Percentiles rank a stretch among this genome's conserved stretches.
These are phyloP conservation scores for Bryoglossum gracile DNA, from an alignment of 495 filamentous ascomycete species.

Conservation along the genomic window DNA sequence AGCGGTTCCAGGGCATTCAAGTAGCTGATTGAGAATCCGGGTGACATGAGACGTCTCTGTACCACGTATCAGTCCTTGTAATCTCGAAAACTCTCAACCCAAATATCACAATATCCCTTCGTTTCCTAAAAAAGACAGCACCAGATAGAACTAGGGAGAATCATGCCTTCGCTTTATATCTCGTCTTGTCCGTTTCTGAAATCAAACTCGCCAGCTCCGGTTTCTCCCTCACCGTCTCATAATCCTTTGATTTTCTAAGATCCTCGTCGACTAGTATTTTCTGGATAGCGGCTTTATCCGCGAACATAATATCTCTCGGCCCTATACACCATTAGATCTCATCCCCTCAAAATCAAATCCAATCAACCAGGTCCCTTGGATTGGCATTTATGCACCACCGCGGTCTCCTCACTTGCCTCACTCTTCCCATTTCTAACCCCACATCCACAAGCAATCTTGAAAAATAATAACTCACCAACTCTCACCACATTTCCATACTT, in stretches of 20 bases:
- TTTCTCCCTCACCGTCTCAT: constrained; percentile 1
- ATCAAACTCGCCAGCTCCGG: constrained; percentile 6
- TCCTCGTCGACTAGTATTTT: constrained; percentile 17
- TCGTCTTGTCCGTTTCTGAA: constrained; percentile 12
- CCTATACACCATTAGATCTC: too few species aligned
- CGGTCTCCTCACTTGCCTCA: too few species aligned
- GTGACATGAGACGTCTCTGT: constrained; percentile 13
- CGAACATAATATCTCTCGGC: constrained; percentile 10
- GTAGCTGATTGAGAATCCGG: constrained; percentile 18
- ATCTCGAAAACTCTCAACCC: not conserved
- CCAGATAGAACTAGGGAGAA: too few species aligned
- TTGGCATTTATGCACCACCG: not conserved
- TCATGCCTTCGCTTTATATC: constrained; percentile 16
- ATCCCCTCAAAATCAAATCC: not conserved
- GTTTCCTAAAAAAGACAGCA: too few species aligned
- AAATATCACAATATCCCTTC: too few species aligned
- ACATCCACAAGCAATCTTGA: too few species aligned
- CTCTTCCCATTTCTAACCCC: too few species aligned
- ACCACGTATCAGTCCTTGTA: not conserved
- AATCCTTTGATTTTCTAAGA: constrained; percentile 8
- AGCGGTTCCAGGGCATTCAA: constrained; percentile 15
- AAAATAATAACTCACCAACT: constrained; percentile 17
- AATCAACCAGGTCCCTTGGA: not conserved
- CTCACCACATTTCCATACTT: constrained; percentile 18
- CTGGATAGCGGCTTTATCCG: not conserved